phyloP scores from a whole-genome alignment of 768 basidiomycete species.

The Rhizopogon vinicolor region DNA sequence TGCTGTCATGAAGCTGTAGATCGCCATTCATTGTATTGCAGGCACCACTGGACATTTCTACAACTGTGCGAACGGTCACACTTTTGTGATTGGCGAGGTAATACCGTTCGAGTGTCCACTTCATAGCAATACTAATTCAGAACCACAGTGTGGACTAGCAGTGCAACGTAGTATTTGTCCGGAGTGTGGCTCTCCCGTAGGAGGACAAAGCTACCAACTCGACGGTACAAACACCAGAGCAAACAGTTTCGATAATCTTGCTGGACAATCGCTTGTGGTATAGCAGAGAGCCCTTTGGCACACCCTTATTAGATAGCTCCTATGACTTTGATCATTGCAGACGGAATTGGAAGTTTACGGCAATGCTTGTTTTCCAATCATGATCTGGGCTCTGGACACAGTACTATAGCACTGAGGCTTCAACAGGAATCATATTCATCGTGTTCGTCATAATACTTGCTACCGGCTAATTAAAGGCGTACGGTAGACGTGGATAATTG shows the following conservation, averaged over 20 bases:
- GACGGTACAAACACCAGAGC: constrained; percentile 39
- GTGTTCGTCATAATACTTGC: too few species aligned
- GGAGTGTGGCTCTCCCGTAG: constrained; percentile 53
- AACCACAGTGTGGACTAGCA: constrained; percentile 53
- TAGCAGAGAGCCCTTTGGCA: constrained; percentile 24
- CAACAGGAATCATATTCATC: too few species aligned
- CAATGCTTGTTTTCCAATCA: too few species aligned
- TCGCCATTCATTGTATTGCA: constrained; percentile 4
- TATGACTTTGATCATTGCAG: neutral
- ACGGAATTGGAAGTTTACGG: too few species aligned
- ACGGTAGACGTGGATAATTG: too few species aligned
- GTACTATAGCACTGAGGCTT: too few species aligned
- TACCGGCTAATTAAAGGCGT: too few species aligned
- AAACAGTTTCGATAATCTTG: constrained; percentile 42
- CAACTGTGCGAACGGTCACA: constrained; percentile 55
- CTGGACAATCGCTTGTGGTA: constrained; percentile 23
- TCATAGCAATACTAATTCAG: neutral
- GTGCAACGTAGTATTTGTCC: constrained; percentile 44
- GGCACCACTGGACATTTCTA: constrained; percentile 43
- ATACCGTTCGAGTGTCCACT: constrained; percentile 5
- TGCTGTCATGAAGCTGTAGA: too few species aligned
- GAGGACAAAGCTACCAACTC: constrained; percentile 41
- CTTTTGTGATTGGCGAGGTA: constrained; percentile 56
- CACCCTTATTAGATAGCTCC: constrained; percentile 1
- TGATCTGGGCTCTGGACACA: too few species aligned